phyloP scores from a whole-genome alignment of 768 basidiomycete species.

The Termitomyces sp. region DNA sequence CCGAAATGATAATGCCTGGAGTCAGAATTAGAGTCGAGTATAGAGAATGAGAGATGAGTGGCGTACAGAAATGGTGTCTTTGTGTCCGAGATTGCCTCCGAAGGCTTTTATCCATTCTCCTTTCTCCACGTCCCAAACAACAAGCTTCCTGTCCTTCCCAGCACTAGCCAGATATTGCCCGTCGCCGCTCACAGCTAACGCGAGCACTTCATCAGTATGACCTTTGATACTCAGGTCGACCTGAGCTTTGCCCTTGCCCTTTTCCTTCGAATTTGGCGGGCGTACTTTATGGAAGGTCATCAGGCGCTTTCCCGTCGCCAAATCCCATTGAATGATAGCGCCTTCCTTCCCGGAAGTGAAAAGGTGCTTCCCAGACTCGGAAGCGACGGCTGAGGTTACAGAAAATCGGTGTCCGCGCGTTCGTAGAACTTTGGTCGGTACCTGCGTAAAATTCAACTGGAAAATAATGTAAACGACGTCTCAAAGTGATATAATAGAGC shows the following conservation, averaged over 20 bases:
- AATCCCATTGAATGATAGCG: conserved; percentile 81
- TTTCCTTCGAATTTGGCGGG: conserved; percentile 37
- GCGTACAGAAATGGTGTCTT: conserved; percentile 36
- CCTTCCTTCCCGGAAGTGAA: conserved; percentile 93
- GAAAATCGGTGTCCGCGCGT: conserved; percentile 75
- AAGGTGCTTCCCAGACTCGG: conserved; percentile 69
- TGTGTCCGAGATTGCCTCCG: conserved; percentile 72
- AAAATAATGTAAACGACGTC: neutral
- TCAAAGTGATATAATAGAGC: conserved; percentile 21
- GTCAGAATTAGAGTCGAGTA: conserved; percentile 3
- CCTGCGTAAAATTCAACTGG: conserved; percentile 56
- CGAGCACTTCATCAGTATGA: conserved; percentile 84
- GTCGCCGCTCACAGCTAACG: conserved; percentile 81
- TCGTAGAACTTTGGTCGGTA: conserved; percentile 49
- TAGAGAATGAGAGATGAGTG: neutral
- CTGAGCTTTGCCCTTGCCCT: conserved; percentile 48
- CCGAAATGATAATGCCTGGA: conserved; percentile 68
- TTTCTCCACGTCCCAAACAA: conserved; percentile 82
- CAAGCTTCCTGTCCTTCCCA: conserved; percentile 78
- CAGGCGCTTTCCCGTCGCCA: conserved; percentile 58
- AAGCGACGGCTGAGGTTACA: conserved; percentile 78
- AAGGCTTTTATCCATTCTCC: conserved; percentile 79
- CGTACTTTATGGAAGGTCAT: conserved; percentile 60
- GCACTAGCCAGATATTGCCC: conserved; percentile 84
- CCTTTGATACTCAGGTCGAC: conserved; percentile 50